Percentiles rank a stretch among this genome's conserved stretches.
Evolutionary conservation across 2,329 filamentous ascomycete genomes (phyloP).

Genomic region (Lasiodiplodia sp.): DNA sequence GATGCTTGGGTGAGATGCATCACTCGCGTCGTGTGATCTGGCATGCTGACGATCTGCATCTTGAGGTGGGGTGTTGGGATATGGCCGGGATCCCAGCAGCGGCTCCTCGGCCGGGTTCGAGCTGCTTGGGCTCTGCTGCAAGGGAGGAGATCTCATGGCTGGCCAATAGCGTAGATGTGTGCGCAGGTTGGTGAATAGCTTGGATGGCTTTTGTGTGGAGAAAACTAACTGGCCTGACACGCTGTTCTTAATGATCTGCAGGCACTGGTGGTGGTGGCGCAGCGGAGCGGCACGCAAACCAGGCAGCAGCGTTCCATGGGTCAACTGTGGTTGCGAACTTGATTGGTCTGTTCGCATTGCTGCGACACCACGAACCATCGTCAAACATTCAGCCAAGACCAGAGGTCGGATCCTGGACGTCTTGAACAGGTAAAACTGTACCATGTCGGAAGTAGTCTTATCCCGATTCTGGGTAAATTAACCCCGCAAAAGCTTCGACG

Average conservation of each 20-base stretch:
- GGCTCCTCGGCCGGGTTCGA: neutral
- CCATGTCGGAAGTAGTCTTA: neutral
- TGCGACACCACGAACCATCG: neutral
- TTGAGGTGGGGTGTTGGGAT: neutral
- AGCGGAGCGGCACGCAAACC: neutral
- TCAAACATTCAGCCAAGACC: neutral
- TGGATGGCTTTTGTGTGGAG: neutral
- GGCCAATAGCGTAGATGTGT: neutral
- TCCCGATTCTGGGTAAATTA: fast-evolving
- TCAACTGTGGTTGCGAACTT: neutral
- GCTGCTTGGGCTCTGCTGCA: neutral
- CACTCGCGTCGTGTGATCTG: neutral
- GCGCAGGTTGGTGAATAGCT: neutral
- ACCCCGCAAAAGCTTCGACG: neutral
- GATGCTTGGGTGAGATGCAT: neutral
- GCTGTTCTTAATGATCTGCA: neutral
- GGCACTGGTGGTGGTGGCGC: neutral
- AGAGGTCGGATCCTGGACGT: neutral
- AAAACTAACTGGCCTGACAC: neutral
- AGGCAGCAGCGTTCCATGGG: neutral
- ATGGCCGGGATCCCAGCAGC: neutral
- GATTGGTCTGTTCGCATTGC: neutral
- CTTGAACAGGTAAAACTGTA: neutral
- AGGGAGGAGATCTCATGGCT: neutral
- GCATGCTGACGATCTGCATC: neutral